A percentile compares a stretch with the other conserved stretches of the same genome.
These are phyloP conservation scores for Solanum ossicruentum DNA, from an alignment of 257 asterid species.

Conservation along the genomic window DNA sequence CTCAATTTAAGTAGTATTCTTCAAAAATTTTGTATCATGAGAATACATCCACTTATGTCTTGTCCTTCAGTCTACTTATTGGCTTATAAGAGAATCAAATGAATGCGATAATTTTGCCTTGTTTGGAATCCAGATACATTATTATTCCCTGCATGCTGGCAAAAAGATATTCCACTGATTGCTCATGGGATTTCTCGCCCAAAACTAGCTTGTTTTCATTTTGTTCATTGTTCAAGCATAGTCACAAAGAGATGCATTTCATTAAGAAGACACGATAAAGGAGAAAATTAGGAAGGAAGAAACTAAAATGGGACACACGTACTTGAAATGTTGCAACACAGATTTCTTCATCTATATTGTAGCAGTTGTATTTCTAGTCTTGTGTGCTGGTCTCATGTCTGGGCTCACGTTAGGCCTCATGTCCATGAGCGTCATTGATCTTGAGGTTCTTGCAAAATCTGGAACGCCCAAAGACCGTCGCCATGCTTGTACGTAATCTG, in stretches of 20 bases:
- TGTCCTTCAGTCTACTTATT: not conserved
- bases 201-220: not conserved
- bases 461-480: constrained; percentile 8
- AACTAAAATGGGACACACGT: not conserved
- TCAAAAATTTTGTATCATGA: not conserved
- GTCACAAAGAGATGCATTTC: not conserved
- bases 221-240: not conserved
- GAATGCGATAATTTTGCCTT: not conserved
- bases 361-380: not conserved
- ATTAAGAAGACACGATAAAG: not conserved
- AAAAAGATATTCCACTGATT: not conserved
- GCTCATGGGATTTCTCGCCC: constrained; percentile 4
- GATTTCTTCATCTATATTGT: constrained; percentile 10
- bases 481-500: constrained; percentile 5
- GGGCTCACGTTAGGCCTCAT: constrained; percentile 28
- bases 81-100: not conserved
- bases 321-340: constrained; percentile 12
- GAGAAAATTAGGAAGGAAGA: not conserved
- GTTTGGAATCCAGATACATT: not conserved
- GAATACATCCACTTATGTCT: not conserved
- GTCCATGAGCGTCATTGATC: constrained; percentile 22
- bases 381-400: constrained; percentile 19
- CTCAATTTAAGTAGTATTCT: too few relatives aligned
- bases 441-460: constrained; percentile 23
- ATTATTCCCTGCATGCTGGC: not conserved